phyloP scores from a whole-genome alignment of 331 rosid genomes.

The Cydonia oblonga region DNA sequence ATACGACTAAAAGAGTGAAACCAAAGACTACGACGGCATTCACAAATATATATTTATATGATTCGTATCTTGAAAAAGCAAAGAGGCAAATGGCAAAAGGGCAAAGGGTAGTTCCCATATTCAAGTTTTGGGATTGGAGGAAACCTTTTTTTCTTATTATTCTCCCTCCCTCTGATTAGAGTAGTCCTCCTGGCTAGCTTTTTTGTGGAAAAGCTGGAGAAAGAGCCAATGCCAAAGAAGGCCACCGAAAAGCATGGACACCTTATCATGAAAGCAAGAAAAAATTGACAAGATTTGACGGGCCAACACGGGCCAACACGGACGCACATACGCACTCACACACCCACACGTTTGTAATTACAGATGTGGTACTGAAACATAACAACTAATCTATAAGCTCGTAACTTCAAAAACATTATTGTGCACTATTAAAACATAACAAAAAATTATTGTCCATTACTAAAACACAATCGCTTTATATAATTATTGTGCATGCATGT shows the following conservation, averaged over 20 bases:
- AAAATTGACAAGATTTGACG: conserved; percentile 72
- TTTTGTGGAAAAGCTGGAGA: conserved; percentile 36
- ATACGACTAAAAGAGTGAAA: conserved; percentile 13
- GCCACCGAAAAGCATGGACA: conserved; percentile 95
- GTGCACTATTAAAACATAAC: no score
- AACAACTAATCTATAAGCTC: not conserved
- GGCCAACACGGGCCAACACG: conserved; percentile 70
- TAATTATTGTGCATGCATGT: no score
- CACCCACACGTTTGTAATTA: not conserved
- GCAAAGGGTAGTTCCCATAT: conserved; percentile 28
- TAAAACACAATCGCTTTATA: no score
- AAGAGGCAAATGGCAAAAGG: not conserved
- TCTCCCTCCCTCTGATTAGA: conserved; percentile 12
- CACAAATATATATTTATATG: not conserved
- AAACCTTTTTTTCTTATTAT: conserved; percentile 34
- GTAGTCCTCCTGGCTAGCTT: not conserved
- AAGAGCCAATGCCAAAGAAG: conserved; percentile 29
- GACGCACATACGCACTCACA: conserved; percentile 8
- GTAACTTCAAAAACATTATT: not conserved
- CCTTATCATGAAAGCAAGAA: conserved; percentile 93
- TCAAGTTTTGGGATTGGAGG: conserved; percentile 82
- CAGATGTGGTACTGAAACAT: not conserved
- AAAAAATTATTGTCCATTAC: no score
- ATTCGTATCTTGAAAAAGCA: conserved; percentile 48
- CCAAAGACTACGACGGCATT: conserved; percentile 38